Conservation (phyloP, 495 filamentous ascomycete species). For the Aspergillus biplanus region DNA sequence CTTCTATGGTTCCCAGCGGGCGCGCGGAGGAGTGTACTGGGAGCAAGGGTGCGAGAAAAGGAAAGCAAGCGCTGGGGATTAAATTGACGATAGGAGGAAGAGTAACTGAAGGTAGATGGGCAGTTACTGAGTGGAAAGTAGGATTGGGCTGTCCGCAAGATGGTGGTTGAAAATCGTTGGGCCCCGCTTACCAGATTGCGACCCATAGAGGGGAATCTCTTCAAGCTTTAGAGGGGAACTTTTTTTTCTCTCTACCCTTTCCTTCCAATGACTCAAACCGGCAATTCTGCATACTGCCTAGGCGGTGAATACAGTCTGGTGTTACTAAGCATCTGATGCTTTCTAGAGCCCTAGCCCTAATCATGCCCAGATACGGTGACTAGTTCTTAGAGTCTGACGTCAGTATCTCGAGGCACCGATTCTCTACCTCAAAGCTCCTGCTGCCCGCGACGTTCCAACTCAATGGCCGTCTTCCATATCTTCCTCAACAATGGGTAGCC, state of each 20-base stretch:
- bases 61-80: conserved; percentile 22
- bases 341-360: conserved; percentile 20
- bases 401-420: neutral
- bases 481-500: conserved; percentile 31
- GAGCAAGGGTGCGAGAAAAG: conserved; percentile 12
- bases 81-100: conserved; percentile 19
- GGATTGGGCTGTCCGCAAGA: conserved; percentile 27
- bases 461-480: no score
- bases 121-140: conserved; percentile 21
- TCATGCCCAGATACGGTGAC: conserved; percentile 1
- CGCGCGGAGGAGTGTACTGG: neutral
- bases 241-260: conserved; percentile 33
- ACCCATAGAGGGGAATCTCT: conserved; percentile 46
- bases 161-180: conserved; percentile 42
- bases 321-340: conserved; percentile 12
- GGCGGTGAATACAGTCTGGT: conserved; percentile 39
- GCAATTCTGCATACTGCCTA: conserved; percentile 21
- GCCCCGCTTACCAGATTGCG: conserved; percentile 49
- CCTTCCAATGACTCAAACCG: conserved; percentile 35
- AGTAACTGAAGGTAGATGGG: conserved; percentile 20
- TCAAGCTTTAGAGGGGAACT: conserved; percentile 26
- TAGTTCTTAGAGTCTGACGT: neutral
- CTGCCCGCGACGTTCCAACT: neutral
- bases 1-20: conserved; percentile 9
- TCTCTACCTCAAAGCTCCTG: neutral